Percentiles rank a stretch among this genome's conserved stretches.
These are phyloP conservation scores for Hirsutella rhossiliensis DNA, from an alignment of 2,329 filamentous ascomycete genomes.

Conservation along the genomic window DNA sequence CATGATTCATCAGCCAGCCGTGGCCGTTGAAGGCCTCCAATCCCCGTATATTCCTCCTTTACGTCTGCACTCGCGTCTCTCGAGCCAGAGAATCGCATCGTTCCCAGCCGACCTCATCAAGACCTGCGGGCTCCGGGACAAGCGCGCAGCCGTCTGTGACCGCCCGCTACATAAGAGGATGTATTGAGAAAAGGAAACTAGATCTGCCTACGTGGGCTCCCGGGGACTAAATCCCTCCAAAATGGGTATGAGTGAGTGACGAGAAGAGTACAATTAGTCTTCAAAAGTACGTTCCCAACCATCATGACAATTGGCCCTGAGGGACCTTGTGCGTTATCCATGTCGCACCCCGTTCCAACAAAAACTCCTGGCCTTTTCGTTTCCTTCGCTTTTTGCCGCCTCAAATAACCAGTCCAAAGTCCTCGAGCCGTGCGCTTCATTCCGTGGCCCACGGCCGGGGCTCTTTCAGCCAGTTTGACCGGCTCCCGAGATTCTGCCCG, in stretches of 20 bases:
- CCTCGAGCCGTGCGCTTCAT: slow-evolving; percentile 2
- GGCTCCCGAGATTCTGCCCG: background rate
- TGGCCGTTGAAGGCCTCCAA: too few species aligned
- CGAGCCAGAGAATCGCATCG: too few species aligned
- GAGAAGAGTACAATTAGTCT: slow-evolving; percentile 15
- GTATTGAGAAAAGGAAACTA: background rate
- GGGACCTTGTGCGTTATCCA: slow-evolving; percentile 8
- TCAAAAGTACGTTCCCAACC: slow-evolving; percentile 9
- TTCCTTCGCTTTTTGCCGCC: too few species aligned
- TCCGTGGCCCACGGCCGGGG: background rate
- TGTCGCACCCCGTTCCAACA: background rate
- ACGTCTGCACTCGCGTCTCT: too few species aligned
- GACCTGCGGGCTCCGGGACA: too few species aligned
- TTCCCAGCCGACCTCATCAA: too few species aligned
- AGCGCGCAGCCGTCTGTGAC: too few species aligned
- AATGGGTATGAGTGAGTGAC: slow-evolving; percentile 17
- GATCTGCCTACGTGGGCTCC: background rate
- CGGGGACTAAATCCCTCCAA: background rate
- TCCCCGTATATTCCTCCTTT: too few species aligned
- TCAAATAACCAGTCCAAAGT: too few species aligned
- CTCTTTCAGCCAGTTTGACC: slow-evolving; percentile 34
- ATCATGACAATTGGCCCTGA: slow-evolving; percentile 11
- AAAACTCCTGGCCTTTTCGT: background rate
- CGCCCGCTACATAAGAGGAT: background rate
- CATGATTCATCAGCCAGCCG: too few species aligned